Evolutionary conservation across 441 rosid genomes (phyloP).

Genomic region (Pelargonium myrrhifolium): DNA sequence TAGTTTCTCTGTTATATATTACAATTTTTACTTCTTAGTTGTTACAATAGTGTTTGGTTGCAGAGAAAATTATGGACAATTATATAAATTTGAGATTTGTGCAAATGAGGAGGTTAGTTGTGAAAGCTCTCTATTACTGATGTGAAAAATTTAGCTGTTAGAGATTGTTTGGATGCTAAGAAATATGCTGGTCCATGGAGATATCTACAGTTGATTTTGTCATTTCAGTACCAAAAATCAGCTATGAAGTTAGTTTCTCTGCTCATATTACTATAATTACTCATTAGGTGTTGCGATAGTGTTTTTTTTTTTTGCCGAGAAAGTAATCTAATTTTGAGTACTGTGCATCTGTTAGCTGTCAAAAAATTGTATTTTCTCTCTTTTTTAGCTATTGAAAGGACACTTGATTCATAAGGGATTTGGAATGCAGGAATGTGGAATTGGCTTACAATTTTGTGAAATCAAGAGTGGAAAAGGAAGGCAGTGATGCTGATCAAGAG

Average conservation of each 20-base stretch:
- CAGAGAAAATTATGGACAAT: not conserved
- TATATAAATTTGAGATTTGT: not conserved
- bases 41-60: no score
- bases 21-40: no score
- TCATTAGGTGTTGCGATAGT: no score
- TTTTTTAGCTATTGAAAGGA: slow-evolving; percentile 9
- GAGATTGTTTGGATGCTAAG: not conserved
- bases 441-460: slow-evolving; percentile 47
- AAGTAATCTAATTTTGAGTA: no score
- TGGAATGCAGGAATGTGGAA: slow-evolving; percentile 69
- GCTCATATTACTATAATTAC: no score
- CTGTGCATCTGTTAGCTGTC: no score
- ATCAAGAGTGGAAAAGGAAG: slow-evolving; percentile 25
- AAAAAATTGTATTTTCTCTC: not conserved
- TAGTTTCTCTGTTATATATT: no score
- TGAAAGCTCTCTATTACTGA: not conserved
- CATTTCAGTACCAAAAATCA: no score
- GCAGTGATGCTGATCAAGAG: slow-evolving; percentile 26
- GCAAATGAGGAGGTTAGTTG: not conserved
- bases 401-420: not conserved
- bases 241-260: no score
- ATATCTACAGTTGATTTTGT: no score
- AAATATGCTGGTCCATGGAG: not conserved
- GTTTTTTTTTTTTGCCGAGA: no score
- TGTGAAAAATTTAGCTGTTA: not conserved